Percentiles rank a stretch among this genome's conserved stretches.
Conservation (phyloP, 208 protist genomes). For the Leishmania braziliensis region DNA sequence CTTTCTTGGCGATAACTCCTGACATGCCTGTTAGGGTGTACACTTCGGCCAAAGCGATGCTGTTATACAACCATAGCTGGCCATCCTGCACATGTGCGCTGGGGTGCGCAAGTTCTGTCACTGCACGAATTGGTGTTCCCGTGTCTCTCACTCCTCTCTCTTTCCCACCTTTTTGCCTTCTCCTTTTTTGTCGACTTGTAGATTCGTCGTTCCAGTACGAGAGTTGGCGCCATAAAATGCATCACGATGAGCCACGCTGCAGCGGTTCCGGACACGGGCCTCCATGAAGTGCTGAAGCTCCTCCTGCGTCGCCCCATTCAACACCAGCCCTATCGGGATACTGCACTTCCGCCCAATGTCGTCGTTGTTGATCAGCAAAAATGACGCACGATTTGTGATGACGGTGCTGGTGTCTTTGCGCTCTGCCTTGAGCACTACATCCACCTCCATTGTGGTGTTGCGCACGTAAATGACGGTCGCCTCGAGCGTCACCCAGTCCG, state of each 20-base stretch:
- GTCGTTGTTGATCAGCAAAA: constrained; percentile 85
- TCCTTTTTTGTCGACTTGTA: background rate
- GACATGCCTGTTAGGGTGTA: background rate
- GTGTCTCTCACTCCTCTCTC: background rate
- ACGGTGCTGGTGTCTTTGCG: constrained; percentile 43
- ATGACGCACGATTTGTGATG: constrained; percentile 85
- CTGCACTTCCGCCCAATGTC: constrained; percentile 84
- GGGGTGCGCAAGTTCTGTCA: background rate
- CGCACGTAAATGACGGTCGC: constrained; percentile 87
- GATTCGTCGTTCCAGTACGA: constrained; percentile 20
- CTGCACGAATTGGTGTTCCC: too few species aligned
- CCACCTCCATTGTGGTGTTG: constrained; percentile 92
- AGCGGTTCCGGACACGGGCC: constrained; percentile 60
- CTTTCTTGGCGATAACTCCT: background rate
- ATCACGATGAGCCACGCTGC: constrained; percentile 39
- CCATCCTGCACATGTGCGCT: background rate
- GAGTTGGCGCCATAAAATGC: constrained; percentile 20
- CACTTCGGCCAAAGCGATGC: background rate
- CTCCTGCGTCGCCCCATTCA: constrained; percentile 65
- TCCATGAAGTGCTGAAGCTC: constrained; percentile 73
- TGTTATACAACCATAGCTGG: background rate
- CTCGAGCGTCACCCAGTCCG: constrained; percentile 87
- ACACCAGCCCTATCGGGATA: constrained; percentile 73
- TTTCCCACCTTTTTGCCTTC: background rate
- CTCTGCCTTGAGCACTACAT: constrained; percentile 76